Percentiles rank a stretch among this genome's conserved stretches.
Conservation (phyloP, 257 asterid genomes). For the Lycium ferocissimum region DNA sequence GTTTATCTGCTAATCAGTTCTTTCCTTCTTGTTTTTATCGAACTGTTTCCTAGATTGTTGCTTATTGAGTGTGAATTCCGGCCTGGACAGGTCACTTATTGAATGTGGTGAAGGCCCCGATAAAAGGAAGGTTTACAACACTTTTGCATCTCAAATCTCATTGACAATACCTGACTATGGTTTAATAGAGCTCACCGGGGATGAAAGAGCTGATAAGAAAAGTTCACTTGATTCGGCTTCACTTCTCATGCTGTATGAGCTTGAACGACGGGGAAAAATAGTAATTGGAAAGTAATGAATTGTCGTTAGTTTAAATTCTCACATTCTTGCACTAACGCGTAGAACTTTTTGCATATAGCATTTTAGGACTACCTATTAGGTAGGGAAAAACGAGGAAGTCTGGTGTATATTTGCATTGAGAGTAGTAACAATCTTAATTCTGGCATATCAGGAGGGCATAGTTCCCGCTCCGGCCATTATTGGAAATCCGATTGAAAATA, state of each 20-base stretch:
- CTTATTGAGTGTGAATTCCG: not conserved
- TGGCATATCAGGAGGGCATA: not conserved
- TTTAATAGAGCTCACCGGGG: conserved; percentile 63
- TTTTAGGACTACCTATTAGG: not conserved
- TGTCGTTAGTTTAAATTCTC: not conserved
- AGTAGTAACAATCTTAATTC: not conserved
- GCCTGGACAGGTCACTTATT: conserved; percentile 54
- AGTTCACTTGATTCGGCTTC: conserved; percentile 92
- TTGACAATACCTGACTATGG: conserved; percentile 72
- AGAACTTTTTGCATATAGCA: not conserved
- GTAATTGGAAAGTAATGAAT: conserved; percentile 35
- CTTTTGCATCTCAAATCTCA: conserved; percentile 70
- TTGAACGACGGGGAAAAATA: conserved; percentile 63
- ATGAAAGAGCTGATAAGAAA: conserved; percentile 81
- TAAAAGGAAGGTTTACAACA: conserved; percentile 52
- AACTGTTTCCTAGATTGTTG: not conserved
- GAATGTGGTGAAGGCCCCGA: conserved; percentile 57
- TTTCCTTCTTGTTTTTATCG: not conserved
- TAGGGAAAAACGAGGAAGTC: not conserved
- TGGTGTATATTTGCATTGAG: not conserved
- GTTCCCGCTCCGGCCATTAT: not conserved
- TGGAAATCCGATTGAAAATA: conserved; percentile 15
- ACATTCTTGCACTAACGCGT: not conserved
- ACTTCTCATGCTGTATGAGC: conserved; percentile 65
- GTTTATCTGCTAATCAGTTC: not conserved